Percentiles rank a stretch among this genome's conserved stretches.
Conservation (phyloP, 1,139 yeast species). For the Debaryomycetaceae sp. region DNA sequence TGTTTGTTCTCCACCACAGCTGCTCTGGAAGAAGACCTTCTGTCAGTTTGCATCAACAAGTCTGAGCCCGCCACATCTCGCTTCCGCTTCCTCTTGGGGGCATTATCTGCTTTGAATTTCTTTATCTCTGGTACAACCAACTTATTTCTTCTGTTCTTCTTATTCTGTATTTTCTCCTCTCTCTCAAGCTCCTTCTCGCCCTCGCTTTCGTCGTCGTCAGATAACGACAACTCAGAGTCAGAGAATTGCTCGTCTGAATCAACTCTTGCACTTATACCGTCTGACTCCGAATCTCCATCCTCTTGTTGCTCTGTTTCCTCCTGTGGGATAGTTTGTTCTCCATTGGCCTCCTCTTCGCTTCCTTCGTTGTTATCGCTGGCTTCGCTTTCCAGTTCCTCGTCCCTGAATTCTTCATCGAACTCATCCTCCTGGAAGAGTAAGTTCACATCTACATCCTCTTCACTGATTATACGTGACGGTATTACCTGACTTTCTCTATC, state of each 20-base stretch:
- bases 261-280: constrained; percentile 15
- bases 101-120: constrained; percentile 21
- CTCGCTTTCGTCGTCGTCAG: constrained; percentile 56
- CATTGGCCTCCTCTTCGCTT: constrained; percentile 20
- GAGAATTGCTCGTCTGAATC: constrained; percentile 48
- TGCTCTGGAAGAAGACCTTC: constrained; percentile 76
- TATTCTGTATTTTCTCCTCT: constrained; percentile 44
- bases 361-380: constrained; percentile 22
- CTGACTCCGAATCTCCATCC: constrained; percentile 12
- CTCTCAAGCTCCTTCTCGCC: constrained; percentile 64
- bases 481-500: constrained; percentile 29
- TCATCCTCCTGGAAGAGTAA: constrained; percentile 81
- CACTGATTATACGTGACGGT: constrained; percentile 37
- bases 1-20: constrained; percentile 78
- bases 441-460: constrained; percentile 72
- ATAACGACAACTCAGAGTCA: constrained; percentile 49
- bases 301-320: constrained; percentile 8
- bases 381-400: constrained; percentile 34
- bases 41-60: constrained; percentile 41
- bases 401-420: constrained; percentile 71
- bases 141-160: constrained; percentile 34
- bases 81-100: constrained; percentile 12
- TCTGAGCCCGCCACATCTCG: constrained; percentile 37
- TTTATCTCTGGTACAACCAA: constrained; percentile 47
- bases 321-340: constrained; percentile 4